Conservation (phyloP, 176 grass and related monocot genomes). For the Carex littledalei region DNA sequence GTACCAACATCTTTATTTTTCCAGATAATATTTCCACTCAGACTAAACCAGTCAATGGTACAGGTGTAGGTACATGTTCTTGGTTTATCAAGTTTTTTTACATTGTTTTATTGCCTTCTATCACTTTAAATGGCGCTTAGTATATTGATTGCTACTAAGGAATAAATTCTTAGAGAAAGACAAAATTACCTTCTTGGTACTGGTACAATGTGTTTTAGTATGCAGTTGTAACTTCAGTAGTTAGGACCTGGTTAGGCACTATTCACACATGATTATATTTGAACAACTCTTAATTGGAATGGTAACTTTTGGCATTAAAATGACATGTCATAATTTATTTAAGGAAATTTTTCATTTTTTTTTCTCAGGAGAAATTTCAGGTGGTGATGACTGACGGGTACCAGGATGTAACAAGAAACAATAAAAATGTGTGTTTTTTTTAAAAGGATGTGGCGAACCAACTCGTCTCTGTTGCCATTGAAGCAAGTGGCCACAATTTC, state of each 20-base stretch:
- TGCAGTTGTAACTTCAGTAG: not conserved
- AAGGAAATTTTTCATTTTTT: not conserved
- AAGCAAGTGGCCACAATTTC: slow-evolving; percentile 48
- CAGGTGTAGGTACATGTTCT: no score
- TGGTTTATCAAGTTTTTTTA: no score
- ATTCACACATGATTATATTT: not conserved
- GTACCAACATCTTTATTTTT: no score
- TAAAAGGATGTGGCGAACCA: slow-evolving; percentile 57
- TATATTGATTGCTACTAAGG: not conserved
- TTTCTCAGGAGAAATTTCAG: slow-evolving; percentile 31
- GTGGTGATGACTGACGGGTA: slow-evolving; percentile 55
- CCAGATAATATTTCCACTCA: no score
- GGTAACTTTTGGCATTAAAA: not conserved
- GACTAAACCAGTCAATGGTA: no score
- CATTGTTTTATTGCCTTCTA: not conserved
- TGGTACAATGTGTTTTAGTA: not conserved
- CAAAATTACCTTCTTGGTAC: no score
- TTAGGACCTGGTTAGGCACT: not conserved
- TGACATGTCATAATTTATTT: not conserved
- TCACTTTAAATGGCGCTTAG: not conserved
- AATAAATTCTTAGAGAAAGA: not conserved
- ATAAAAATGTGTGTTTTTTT: slow-evolving; percentile 23
- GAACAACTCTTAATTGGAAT: not conserved
- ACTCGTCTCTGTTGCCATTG: slow-evolving; percentile 50
- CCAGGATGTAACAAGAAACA: slow-evolving; percentile 41